Evolutionary conservation across 495 filamentous ascomycete species (phyloP), one percentile per base, ranked within the genome.

Genomic region (Tuber magnatum): DNA sequence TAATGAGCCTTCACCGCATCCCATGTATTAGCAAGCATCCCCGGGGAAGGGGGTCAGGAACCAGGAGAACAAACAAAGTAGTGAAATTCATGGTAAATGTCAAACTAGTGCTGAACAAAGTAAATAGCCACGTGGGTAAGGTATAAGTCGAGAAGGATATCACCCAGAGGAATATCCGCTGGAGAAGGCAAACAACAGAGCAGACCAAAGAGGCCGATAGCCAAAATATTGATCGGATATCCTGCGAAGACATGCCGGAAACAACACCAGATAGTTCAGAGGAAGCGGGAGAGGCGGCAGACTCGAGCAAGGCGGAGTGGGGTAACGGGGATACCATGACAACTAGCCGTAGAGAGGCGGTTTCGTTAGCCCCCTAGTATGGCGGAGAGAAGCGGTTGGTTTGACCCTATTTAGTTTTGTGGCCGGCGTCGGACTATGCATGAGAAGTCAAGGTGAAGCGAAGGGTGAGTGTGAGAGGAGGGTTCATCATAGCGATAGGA

Each of bases 1-100:
- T 93, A 77, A 98, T 84, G 81, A 95, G 87, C 40, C 92, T 94
- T 79, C n/a, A 32, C 41, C 39, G 40, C 69, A 56, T 76, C 74
- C 71, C 70, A 44, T 75, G 43, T 32, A 43, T 78, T 77, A 69
- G 41, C 74, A 78, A 80, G 74, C 83, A 81, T 76, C 81, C 22
- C 70, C 40, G 35, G 35, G 40, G 38, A 8, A 28, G 41, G 35
- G 22, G 42, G 38, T 73, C 16, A 41, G 20, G 73, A 39, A 20
- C 28, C 32, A 9, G 61, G 61, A 28, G 28, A n/a, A 69, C 80
- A 82, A 89, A 95, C 91, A 97, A 83, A 41, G 95, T 98, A 12
- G 95, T 99, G 77, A 94, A 93, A 82, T 97, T 98, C 94, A 99
- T 96, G 16, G 95, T 99, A 82, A 99, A 92, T 0, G 95, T 99